Evolutionary conservation across 202 grass and related monocot species (phyloP).

Genomic region (Panicum hallii): DNA sequence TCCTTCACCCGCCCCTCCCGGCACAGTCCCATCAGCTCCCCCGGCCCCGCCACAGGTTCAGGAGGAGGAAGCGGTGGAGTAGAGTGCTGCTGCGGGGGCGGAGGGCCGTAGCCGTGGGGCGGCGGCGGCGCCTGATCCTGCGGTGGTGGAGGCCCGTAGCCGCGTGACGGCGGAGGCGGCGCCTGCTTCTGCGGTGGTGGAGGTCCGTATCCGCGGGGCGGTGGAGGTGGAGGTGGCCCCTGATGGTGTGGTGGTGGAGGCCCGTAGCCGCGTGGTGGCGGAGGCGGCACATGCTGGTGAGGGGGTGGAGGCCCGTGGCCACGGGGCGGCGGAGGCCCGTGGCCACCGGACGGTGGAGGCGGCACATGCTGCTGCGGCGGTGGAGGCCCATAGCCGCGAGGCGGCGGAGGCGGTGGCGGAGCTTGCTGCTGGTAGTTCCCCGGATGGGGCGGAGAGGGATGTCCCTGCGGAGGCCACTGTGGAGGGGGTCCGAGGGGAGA

Average conservation of each 20-base stretch:
- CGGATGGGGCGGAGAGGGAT: conserved; percentile 30
- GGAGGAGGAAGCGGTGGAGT: conserved; percentile 18
- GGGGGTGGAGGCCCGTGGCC: conserved; percentile 30
- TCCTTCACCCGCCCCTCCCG: conserved; percentile 87
- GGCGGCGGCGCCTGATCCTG: conserved; percentile 19
- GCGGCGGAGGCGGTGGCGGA: conserved; percentile 10
- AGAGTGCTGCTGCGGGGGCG: conserved; percentile 25
- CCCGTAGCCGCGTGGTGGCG: neutral
- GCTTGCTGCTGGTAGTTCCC: conserved; percentile 30
- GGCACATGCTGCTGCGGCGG: conserved; percentile 42
- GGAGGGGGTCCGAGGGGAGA: conserved; percentile 41
- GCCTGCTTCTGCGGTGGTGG: conserved; percentile 47
- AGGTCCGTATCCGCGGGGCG: neutral
- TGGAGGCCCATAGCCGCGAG: conserved; percentile 17
- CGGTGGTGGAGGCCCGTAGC: conserved; percentile 32
- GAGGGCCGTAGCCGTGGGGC: conserved; percentile 28
- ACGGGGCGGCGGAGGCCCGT: conserved; percentile 4
- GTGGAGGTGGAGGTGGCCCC: neutral
- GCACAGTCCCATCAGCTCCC: conserved; percentile 61
- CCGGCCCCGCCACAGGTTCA: conserved; percentile 49
- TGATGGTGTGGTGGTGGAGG: conserved; percentile 43
- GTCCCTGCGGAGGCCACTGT: conserved; percentile 45
- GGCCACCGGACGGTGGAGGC: neutral
- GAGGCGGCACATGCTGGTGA: conserved; percentile 23
- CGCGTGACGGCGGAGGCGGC: conserved; percentile 17